phyloP scores from a whole-genome alignment of 192 early-diverging fungal genomes.

The Physocladia obscura region DNA sequence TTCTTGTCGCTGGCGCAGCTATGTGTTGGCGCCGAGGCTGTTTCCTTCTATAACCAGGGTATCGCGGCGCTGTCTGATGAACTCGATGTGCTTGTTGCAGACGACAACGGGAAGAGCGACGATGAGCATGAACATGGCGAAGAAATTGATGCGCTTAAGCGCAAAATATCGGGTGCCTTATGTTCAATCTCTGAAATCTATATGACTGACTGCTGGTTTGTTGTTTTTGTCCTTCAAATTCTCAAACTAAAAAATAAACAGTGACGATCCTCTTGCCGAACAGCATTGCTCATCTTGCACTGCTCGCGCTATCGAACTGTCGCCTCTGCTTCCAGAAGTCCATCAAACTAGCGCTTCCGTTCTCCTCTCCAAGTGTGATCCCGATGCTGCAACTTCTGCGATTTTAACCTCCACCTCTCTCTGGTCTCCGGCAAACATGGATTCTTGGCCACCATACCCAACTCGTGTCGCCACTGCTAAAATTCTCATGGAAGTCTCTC shows the following conservation, averaged over 20 bases:
- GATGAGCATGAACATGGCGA: background rate
- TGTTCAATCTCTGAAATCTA: conserved; percentile 97
- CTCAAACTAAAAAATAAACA: conserved; percentile 19
- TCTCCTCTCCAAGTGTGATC: conserved; percentile 77
- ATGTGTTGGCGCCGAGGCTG: conserved; percentile 37
- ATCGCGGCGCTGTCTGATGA: conserved; percentile 41
- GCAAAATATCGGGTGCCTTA: conserved; percentile 79
- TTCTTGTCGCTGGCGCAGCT: conserved; percentile 81
- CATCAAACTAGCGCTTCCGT: conserved; percentile 89
- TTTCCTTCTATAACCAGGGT: conserved; percentile 44
- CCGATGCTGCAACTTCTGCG: conserved; percentile 73
- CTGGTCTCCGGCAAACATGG: conserved; percentile 45
- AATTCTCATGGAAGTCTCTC: conserved; percentile 80
- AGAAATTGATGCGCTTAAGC: conserved; percentile 44
- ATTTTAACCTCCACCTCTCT: conserved; percentile 68
- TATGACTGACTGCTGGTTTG: conserved; percentile 95
- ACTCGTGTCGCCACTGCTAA: conserved; percentile 80
- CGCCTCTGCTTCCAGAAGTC: conserved; percentile 77
- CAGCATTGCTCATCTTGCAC: conserved; percentile 75
- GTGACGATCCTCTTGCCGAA: conserved; percentile 89
- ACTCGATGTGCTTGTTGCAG: conserved; percentile 6
- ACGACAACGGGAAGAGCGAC: too few relatives aligned
- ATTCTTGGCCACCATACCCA: conserved; percentile 74
- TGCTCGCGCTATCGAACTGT: conserved; percentile 62
- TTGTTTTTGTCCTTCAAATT: background rate